phyloP scores from a whole-genome alignment of 2,329 filamentous ascomycete species.

The Fusarium sp. region DNA sequence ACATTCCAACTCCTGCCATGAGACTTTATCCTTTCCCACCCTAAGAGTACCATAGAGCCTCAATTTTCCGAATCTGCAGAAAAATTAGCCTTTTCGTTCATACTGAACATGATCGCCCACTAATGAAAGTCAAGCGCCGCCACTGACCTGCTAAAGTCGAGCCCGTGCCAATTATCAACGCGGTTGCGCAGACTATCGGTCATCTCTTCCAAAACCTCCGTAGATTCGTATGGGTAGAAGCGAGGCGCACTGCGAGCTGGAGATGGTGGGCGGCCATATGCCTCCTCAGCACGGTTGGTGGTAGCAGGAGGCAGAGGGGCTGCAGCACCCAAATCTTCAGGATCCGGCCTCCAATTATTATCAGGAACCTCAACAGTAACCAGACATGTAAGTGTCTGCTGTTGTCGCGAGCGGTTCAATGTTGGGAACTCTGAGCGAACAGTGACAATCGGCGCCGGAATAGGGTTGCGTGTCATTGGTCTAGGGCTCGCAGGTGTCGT shows the following conservation, averaged over 20 bases:
- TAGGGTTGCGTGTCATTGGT: constrained; percentile 79
- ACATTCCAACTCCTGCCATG: constrained; percentile 98
- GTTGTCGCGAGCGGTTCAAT: constrained; percentile 87
- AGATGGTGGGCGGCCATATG: constrained; percentile 65
- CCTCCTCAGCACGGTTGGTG: constrained; percentile 59
- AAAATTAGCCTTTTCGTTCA: constrained; percentile 9
- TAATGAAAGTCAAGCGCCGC: not conserved
- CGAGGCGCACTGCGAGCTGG: constrained; percentile 65
- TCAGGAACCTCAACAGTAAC: constrained; percentile 94
- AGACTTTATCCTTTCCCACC: constrained; percentile 94
- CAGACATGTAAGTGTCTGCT: constrained; percentile 92
- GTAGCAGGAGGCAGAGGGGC: constrained; percentile 54
- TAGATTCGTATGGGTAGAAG: constrained; percentile 76
- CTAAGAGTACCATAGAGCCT: constrained; percentile 87
- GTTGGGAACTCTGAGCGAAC: constrained; percentile 97
- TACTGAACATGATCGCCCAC: not conserved
- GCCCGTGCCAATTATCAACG: constrained; percentile 98
- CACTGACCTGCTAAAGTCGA: constrained; percentile 81
- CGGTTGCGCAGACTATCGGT: constrained; percentile 83
- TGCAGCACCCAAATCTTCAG: constrained; percentile 75
- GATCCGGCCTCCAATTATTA: constrained; percentile 86
- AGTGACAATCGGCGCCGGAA: constrained; percentile 89
- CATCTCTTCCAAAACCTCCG: constrained; percentile 81
- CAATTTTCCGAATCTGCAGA: constrained; percentile 84
- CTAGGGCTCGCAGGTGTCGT: constrained; percentile 80